phyloP scores from a whole-genome alignment of 2,329 filamentous ascomycete species.

The Fusarium veterinarium region DNA sequence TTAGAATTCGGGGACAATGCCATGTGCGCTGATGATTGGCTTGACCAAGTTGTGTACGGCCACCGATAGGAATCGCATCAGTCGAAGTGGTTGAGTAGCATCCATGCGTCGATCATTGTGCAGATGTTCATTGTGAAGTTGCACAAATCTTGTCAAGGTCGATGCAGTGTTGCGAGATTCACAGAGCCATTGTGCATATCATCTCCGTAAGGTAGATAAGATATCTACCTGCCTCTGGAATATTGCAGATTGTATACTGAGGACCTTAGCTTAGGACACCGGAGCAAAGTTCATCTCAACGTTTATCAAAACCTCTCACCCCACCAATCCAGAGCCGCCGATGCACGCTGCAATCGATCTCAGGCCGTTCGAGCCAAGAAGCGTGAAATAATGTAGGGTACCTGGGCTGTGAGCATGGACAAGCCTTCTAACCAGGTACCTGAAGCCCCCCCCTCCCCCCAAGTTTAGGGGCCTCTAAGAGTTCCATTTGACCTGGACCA shows the following conservation, averaged over 20 bases:
- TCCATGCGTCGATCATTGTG: slow-evolving; percentile 35
- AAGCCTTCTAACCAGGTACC: slow-evolving; percentile 13
- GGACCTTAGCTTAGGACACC: neutral
- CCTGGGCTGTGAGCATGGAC: slow-evolving; percentile 17
- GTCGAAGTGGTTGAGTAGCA: slow-evolving; percentile 13
- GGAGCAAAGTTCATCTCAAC: slow-evolving; percentile 5
- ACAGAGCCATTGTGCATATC: neutral
- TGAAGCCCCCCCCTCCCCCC: neutral
- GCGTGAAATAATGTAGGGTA: slow-evolving; percentile 18
- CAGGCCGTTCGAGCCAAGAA: slow-evolving; percentile 11
- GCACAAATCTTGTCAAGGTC: slow-evolving; percentile 1
- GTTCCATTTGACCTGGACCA: neutral
- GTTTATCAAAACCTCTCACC: neutral
- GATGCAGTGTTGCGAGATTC: neutral
- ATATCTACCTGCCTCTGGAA: neutral
- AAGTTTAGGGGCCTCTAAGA: neutral
- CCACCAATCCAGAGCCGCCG: slow-evolving; percentile 19
- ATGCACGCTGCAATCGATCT: slow-evolving; percentile 21
- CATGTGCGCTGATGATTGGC: slow-evolving; percentile 50
- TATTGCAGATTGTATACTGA: neutral
- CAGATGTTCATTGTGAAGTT: slow-evolving; percentile 3
- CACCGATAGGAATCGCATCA: neutral
- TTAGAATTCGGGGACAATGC: slow-evolving; percentile 24
- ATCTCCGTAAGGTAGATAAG: neutral
- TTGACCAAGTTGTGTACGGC: slow-evolving; percentile 15